Percentiles rank a stretch among this genome's conserved stretches.
Conservation (phyloP, 805 yeast species). For the Babjeviella inositovora region DNA sequence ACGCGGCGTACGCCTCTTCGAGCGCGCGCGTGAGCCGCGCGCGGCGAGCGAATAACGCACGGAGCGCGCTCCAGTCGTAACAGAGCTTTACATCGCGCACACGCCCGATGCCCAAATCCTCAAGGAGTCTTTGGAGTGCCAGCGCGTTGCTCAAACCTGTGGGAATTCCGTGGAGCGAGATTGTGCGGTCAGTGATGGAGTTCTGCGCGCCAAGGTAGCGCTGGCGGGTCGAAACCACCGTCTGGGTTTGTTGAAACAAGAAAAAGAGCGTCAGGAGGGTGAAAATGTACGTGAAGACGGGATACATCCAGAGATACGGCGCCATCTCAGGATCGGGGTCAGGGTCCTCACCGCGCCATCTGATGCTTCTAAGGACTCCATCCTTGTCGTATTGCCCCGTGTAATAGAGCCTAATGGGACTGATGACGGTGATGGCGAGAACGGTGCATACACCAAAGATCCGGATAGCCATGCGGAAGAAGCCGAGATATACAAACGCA, state of each 20-base stretch:
- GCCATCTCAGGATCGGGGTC: slow-evolving; percentile 19
- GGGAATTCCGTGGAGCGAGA: slow-evolving; percentile 38
- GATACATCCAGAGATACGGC: slow-evolving; percentile 31
- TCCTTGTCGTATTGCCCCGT: slow-evolving; percentile 30
- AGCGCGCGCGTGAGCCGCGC: slow-evolving; percentile 11
- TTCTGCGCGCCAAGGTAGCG: slow-evolving; percentile 41
- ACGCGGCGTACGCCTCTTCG: slow-evolving; percentile 22
- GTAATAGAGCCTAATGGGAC: slow-evolving; percentile 34
- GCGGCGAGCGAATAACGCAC: slow-evolving; percentile 20
- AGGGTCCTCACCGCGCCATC: slow-evolving; percentile 2
- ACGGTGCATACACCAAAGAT: slow-evolving; percentile 23
- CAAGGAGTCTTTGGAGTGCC: slow-evolving; percentile 29
- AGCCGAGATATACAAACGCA: slow-evolving; percentile 40
- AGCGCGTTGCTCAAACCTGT: slow-evolving; percentile 21
- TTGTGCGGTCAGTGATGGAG: slow-evolving; percentile 44
- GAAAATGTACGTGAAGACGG: slow-evolving; percentile 38
- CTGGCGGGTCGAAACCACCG: slow-evolving; percentile 35
- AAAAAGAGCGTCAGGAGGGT: slow-evolving; percentile 27
- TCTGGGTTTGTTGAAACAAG: slow-evolving; percentile 26
- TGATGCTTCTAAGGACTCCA: slow-evolving; percentile 3
- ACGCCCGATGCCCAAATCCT: slow-evolving; percentile 36
- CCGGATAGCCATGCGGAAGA: slow-evolving; percentile 38
- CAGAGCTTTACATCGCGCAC: slow-evolving; percentile 33
- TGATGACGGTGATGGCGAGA: slow-evolving; percentile 28
- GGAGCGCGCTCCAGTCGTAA: slow-evolving; percentile 23